Conservation (phyloP, 1,284 basidiomycete species). For the Sanghuangporus weigelae region DNA sequence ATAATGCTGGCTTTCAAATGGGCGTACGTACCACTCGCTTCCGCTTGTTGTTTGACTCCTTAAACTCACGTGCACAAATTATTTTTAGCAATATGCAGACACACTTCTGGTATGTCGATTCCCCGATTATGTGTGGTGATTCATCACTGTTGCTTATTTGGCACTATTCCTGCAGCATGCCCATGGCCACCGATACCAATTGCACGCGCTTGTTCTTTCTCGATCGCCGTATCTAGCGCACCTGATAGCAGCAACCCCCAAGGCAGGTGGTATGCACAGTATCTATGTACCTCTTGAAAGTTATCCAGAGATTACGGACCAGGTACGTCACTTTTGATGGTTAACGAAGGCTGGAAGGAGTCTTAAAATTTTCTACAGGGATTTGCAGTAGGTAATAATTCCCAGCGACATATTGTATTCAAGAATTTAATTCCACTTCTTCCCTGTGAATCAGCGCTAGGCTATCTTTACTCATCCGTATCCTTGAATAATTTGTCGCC, state of each 20-base stretch:
- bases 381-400: conserved; percentile 56
- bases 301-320: conserved; percentile 75
- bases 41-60: conserved; percentile 16
- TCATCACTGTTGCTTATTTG: not conserved
- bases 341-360: not conserved
- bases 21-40: conserved; percentile 40
- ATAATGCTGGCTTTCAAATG: conserved; percentile 71
- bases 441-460: conserved; percentile 46
- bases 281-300: conserved; percentile 73
- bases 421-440: not conserved
- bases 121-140: conserved; percentile 15
- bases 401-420: conserved; percentile 7
- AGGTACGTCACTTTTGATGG: conserved; percentile 46
- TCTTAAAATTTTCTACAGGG: conserved; percentile 38
- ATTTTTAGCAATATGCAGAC: conserved; percentile 68
- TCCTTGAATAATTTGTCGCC: conserved; percentile 63
- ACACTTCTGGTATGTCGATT: conserved; percentile 58
- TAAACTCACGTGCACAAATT: conserved; percentile 1
- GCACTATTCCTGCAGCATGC: conserved; percentile 51
- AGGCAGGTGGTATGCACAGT: conserved; percentile 52
- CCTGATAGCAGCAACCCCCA: conserved; percentile 72
- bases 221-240: conserved; percentile 82
- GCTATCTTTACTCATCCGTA: conserved; percentile 73
- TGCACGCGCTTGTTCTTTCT: conserved; percentile 79
- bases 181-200: conserved; percentile 64